A percentile compares a stretch with the other conserved stretches of the same genome.
phyloP scores from a whole-genome alignment of 306 rosid genomes.

The Sicyos baderoa region DNA sequence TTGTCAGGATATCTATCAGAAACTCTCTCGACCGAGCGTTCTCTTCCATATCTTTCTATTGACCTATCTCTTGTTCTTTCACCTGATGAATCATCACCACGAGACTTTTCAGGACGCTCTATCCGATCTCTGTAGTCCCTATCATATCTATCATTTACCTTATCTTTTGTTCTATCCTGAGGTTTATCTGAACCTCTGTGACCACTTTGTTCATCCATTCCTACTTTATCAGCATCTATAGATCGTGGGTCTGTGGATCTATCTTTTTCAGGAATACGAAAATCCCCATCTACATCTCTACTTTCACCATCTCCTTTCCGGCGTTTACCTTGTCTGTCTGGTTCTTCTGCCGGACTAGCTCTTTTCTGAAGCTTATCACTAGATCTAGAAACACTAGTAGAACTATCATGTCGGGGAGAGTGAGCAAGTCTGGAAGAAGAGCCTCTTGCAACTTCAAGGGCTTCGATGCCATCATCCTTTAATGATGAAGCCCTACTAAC shows the following conservation, averaged over 20 bases:
- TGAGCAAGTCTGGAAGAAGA: conserved; percentile 61
- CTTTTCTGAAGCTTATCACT: conserved; percentile 82
- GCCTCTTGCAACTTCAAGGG: conserved; percentile 49
- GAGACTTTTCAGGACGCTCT: conserved; percentile 80
- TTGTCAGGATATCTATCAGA: conserved; percentile 70
- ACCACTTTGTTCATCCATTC: conserved; percentile 49
- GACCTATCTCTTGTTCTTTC: conserved; percentile 85
- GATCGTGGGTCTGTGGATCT: conserved; percentile 58
- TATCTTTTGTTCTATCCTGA: conserved; percentile 75
- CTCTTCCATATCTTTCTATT: conserved; percentile 85
- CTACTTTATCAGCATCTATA: conserved; percentile 56
- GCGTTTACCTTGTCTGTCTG: conserved; percentile 80
- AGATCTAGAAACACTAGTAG: conserved; percentile 44
- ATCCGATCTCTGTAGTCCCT: conserved; percentile 74
- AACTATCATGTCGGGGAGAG: conserved; percentile 75
- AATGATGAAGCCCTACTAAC: conserved; percentile 44
- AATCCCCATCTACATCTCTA: conserved; percentile 69
- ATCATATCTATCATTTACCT: conserved; percentile 75
- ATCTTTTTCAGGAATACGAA: conserved; percentile 68
- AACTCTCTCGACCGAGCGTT: conserved; percentile 74
- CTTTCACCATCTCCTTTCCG: conserved; percentile 73
- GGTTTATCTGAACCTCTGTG: conserved; percentile 61
- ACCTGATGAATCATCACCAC: conserved; percentile 56
- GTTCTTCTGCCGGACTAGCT: conserved; percentile 80
- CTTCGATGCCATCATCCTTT: conserved; percentile 70